Evolutionary conservation across 371 early-diverging fungal genomes (phyloP), one percentile per base, ranked within the genome.

Genomic region (Sporodiniella umbellata): DNA sequence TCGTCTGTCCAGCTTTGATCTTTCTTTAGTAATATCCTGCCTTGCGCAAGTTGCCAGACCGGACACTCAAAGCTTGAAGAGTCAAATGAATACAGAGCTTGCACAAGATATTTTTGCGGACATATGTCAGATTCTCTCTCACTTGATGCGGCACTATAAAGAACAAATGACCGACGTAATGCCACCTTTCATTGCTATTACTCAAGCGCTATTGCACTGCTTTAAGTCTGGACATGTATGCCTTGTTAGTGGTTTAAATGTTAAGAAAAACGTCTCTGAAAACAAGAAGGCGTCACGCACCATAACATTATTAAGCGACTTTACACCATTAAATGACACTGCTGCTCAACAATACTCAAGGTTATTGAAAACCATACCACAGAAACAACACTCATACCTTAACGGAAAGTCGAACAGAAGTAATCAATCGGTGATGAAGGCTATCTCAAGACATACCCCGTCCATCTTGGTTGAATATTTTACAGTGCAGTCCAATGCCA

Each of bases 391-490:
- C 12, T 39, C 33, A 5, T 33, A 22, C 19, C 23, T 43, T 2
- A 47, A 51, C 7, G 31, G 42, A 31, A 67, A 59, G 42, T 39
- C 22, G 3, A 52, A 44, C 10, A 55, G 43, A 23, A 59, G 55
- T 12, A 28, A 30, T 33, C 56, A 62, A 23, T 23, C 59, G 14
- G n/a, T 64, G 43, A 53, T 63, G 33, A 58, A 60, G 53, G 76
- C 84, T 0, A 81, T 88, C 56, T 58, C 81, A 4, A 89, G 82
- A 55, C 85, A 91, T 50, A 85, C 84, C 2, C 84, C 87, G 5
- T 85, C 79, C 26, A 33, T 88, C 7, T 58, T 91, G 33, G 57
- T 84, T 19, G 82, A 84, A 45, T 85, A 84, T 48, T 78, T 88
- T 10, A 58, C 72, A 14, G 80, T 89, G 23, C 88, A 88, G 54